Evolutionary conservation across 2,329 filamentous ascomycete genomes (phyloP).

Genomic region (Calonectria pseudoreteaudii): DNA sequence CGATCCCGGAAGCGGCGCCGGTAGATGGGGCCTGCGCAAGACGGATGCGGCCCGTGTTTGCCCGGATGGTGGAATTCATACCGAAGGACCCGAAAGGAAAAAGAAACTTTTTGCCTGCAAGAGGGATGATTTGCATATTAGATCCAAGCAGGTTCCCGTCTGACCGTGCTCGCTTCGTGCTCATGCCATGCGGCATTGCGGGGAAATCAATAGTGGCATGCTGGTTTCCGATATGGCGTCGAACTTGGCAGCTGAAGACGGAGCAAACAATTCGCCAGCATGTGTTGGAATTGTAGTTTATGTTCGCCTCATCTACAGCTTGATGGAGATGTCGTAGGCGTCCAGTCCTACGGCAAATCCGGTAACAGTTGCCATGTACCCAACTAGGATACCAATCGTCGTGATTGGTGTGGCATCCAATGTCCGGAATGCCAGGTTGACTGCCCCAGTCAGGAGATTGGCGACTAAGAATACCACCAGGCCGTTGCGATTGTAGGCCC

Average conservation of each 20-base stretch:
- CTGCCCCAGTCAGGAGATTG: constrained; percentile 87
- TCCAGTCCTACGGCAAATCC: constrained; percentile 76
- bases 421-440: constrained; percentile 90
- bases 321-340: constrained; percentile 75
- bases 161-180: not conserved
- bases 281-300: not conserved
- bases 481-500: constrained; percentile 90
- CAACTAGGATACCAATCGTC: constrained; percentile 80
- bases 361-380: constrained; percentile 77
- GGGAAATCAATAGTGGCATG: not conserved
- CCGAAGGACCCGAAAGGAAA: not conserved
- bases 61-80: not conserved
- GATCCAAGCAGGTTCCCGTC: constrained; percentile 13
- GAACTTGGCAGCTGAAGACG: not conserved
- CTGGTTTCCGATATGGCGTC: not conserved
- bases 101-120: constrained; percentile 12
- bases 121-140: constrained; percentile 16
- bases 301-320: constrained; percentile 60
- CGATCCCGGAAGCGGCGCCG: not conserved
- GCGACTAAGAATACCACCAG: constrained; percentile 86
- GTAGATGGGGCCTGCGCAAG: too few species aligned
- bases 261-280: not conserved
- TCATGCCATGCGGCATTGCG: constrained; percentile 10
- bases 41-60: constrained; percentile 13
- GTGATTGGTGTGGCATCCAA: constrained; percentile 73